A percentile compares a stretch with the other conserved stretches of the same genome.
phyloP scores from a whole-genome alignment of 768 basidiomycete genomes.

The Leccinellum albellum region DNA sequence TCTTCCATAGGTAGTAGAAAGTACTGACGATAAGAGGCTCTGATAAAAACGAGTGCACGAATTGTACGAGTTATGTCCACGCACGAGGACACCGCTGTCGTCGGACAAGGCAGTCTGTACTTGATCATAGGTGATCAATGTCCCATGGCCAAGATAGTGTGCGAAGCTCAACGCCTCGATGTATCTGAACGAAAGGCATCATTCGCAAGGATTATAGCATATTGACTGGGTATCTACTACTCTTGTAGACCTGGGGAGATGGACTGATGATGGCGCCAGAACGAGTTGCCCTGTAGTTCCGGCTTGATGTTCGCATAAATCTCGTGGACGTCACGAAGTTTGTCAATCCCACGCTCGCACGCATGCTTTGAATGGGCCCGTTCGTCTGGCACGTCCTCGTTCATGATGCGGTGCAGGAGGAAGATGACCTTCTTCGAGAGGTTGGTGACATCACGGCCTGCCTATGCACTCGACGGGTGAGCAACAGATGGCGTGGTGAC shows the following conservation, averaged over 20 bases:
- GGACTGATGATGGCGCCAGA: constrained; percentile 75
- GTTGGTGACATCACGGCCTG: constrained; percentile 84
- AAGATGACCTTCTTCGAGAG: constrained; percentile 94
- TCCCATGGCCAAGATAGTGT: constrained; percentile 70
- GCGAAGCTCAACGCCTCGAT: constrained; percentile 91
- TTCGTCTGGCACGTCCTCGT: constrained; percentile 35
- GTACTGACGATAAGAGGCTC: constrained; percentile 45
- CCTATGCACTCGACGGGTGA: constrained; percentile 37
- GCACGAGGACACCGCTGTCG: constrained; percentile 58
- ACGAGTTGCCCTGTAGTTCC: constrained; percentile 64
- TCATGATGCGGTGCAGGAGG: constrained; percentile 73
- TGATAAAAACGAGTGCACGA: constrained; percentile 2
- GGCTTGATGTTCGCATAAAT: constrained; percentile 59
- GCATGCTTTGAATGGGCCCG: constrained; percentile 39
- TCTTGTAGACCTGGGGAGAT: constrained; percentile 86
- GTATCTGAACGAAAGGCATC: constrained; percentile 42
- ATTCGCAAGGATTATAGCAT: constrained; percentile 9
- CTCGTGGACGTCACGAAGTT: constrained; percentile 61
- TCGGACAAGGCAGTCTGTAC: constrained; percentile 66
- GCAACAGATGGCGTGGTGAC: background rate
- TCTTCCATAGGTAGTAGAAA: constrained; percentile 76
- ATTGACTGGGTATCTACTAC: constrained; percentile 20
- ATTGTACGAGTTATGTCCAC: constrained; percentile 27
- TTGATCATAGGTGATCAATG: constrained; percentile 62
- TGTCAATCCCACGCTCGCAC: constrained; percentile 49